phyloP scores from a whole-genome alignment of 2,329 filamentous ascomycete genomes.

The Nannizziopsis barbatae region DNA sequence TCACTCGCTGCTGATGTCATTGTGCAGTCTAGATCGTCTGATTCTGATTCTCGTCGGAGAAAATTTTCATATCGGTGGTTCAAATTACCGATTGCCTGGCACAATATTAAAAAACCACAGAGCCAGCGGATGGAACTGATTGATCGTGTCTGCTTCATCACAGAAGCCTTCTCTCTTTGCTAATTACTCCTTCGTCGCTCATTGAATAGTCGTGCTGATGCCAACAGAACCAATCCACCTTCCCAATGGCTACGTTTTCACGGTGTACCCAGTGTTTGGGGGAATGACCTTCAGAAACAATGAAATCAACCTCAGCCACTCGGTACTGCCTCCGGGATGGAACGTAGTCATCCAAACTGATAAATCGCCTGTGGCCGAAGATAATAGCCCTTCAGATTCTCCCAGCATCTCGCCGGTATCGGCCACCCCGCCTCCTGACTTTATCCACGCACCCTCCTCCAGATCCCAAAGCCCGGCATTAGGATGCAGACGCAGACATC shows the following conservation, averaged over 20 bases:
- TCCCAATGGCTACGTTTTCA: conserved; percentile 77
- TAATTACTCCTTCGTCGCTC: too few species aligned
- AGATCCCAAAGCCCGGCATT: neutral
- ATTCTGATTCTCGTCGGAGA: neutral
- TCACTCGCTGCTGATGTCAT: too few species aligned
- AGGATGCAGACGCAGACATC: neutral
- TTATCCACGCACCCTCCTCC: conserved; percentile 3
- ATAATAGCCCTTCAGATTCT: conserved; percentile 11
- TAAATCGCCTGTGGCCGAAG: conserved; percentile 15
- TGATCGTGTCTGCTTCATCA: too few species aligned
- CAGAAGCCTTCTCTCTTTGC: too few species aligned
- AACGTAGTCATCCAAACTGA: conserved; percentile 65
- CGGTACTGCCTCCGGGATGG: conserved; percentile 68
- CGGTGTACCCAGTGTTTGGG: conserved; percentile 77
- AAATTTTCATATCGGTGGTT: neutral
- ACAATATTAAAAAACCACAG: too few species aligned
- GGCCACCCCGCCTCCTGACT: neutral
- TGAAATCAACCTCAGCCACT: conserved; percentile 57
- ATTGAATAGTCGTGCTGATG: conserved; percentile 3
- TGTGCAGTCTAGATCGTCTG: neutral
- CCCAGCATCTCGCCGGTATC: neutral
- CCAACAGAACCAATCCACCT: conserved; percentile 41
- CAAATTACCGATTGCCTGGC: neutral
- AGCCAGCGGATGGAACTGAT: too few species aligned
- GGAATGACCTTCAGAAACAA: conserved; percentile 81